Base-by-base conservation (phyloP, 1,284 basidiomycete species). In the Trichosporon faecale region DNA sequence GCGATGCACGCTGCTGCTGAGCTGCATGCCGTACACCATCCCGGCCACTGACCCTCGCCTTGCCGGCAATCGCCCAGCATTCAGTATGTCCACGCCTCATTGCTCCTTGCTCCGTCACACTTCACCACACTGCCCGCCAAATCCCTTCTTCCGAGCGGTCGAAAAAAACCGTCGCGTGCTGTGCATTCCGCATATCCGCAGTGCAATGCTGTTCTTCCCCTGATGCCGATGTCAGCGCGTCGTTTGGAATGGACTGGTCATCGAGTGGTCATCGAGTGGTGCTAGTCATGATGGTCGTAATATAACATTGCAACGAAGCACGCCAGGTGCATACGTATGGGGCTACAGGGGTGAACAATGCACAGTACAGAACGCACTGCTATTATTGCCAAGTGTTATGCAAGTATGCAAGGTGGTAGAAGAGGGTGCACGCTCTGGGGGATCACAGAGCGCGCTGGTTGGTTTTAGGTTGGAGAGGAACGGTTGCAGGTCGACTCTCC, bases 281-380 rank as follows among this genome's bases (percentile, higher is more conserved):
- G 14, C 35, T 16, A n/a, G 9, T 18, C 57, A 61, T 61, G 21
- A 61, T 31, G 27, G 57, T 61, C 57, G 29, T 61, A 23, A 61
- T 61, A 33, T 61, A 61, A 57, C 57, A 61, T 29, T 61, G 27
- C 27, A 61, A 61, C 29, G 29, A 25, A 61, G 57, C 57, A 61
- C 57, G 29, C 57, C 57, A 61, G 57, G 57, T 61, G 57, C 57
- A 61, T 61, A 61, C 57, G 57, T 61, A 18, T 33, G 52, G 25
- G 25, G 57, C 27, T 61, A 61, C 57, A 61, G 27, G 11, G 29
- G 57, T n/a, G 27, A 61, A 31, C 57, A 61, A 31, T 31, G 57
- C n/a, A 33, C 57, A 29, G 55, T 31, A 55, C 27, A 25, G 14
- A 31, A 7, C 11, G 49, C 25, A 52, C 23, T 25, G 21, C 16